A percentile compares a stretch with the other conserved stretches of the same genome.
Evolutionary conservation across 139 green algal genomes (phyloP).

Genomic region (Picochlorum sp.): DNA sequence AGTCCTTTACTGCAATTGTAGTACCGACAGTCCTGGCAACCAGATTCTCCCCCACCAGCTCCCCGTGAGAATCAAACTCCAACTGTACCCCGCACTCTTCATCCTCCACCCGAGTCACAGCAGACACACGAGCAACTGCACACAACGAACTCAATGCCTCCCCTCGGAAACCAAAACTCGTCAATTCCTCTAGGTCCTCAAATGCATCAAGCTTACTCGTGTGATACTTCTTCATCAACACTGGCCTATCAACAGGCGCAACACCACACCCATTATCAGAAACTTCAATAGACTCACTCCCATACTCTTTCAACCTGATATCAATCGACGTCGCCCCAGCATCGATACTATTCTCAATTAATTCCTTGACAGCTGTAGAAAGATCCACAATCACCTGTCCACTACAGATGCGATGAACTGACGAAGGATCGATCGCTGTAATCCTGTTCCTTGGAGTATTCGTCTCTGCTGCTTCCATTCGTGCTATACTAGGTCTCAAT

Average conservation of each 20-base stretch:
- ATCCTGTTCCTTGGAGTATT: slow-evolving; percentile 25
- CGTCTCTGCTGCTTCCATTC: neutral
- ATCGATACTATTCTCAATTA: slow-evolving; percentile 95
- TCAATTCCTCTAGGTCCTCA: slow-evolving; percentile 69
- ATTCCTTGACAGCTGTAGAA: slow-evolving; percentile 79
- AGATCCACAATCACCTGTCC: slow-evolving; percentile 91
- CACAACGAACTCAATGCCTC: slow-evolving; percentile 92
- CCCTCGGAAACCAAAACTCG: slow-evolving; percentile 91
- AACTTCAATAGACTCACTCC: slow-evolving; percentile 83
- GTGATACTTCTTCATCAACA: slow-evolving; percentile 87
- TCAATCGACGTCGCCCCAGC: slow-evolving; percentile 86
- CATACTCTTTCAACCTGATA: slow-evolving; percentile 79
- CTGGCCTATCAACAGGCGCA: slow-evolving; percentile 47
- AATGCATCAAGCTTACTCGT: slow-evolving; percentile 89
- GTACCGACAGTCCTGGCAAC: slow-evolving; percentile 72
- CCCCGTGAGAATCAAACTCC: slow-evolving; percentile 57
- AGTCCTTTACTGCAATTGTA: slow-evolving; percentile 68
- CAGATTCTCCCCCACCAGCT: slow-evolving; percentile 17
- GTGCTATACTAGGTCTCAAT: no score
- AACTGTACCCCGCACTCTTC: slow-evolving; percentile 46
- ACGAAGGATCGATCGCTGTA: slow-evolving; percentile 48
- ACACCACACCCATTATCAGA: slow-evolving; percentile 89
- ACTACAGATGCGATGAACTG: slow-evolving; percentile 72
- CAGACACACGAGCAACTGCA: slow-evolving; percentile 51
- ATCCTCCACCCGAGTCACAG: slow-evolving; percentile 72